phyloP scores from a whole-genome alignment of 768 basidiomycete species.

The Mycena galericulata region DNA sequence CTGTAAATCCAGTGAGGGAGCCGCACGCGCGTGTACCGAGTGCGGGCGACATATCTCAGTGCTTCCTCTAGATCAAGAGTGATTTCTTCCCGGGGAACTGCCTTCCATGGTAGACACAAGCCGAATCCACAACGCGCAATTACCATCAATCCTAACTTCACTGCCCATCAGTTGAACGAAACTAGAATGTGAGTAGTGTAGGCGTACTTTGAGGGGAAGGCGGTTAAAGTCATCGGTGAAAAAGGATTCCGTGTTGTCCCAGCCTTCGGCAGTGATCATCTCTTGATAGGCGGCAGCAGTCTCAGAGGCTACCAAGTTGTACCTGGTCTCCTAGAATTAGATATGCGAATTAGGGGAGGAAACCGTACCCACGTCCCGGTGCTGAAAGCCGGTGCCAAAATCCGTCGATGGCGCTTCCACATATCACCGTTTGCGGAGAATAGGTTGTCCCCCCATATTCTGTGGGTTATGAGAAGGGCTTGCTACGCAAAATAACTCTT shows the following conservation, averaged over 20 bases:
- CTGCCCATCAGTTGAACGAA: background rate
- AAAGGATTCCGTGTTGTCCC: background rate
- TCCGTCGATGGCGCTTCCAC: too few species aligned
- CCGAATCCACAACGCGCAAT: background rate
- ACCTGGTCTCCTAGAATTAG: background rate
- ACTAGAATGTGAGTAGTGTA: background rate
- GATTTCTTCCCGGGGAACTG: background rate
- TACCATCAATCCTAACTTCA: background rate
- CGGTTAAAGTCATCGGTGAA: background rate
- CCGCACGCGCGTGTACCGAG: background rate
- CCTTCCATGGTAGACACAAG: background rate
- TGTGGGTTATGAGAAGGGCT: too few species aligned
- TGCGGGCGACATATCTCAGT: background rate
- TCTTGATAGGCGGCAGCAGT: background rate
- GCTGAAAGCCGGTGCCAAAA: background rate
- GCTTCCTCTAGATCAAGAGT: background rate
- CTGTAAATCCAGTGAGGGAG: background rate
- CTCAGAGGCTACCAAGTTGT: background rate
- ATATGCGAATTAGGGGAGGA: background rate
- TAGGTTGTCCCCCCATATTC: too few species aligned
- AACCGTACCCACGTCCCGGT: background rate
- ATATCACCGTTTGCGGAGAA: too few species aligned
- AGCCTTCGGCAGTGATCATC: background rate
- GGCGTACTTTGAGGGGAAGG: background rate
- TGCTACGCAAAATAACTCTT: too few species aligned